phyloP scores from a whole-genome alignment of 2,329 filamentous ascomycete species.

The Alternaria sp. region DNA sequence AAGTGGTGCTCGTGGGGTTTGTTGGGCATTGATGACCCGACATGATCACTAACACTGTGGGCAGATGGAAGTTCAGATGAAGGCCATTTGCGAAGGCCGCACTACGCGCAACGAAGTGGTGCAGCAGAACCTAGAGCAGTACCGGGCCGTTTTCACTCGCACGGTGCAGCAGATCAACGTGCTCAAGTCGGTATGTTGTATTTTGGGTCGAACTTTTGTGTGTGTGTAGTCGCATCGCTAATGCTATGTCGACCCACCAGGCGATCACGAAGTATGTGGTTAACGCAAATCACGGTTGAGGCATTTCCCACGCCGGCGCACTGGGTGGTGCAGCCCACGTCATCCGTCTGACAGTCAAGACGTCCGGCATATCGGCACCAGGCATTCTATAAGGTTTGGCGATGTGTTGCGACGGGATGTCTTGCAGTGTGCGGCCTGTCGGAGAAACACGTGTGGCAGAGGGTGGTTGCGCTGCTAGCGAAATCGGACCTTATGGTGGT shows the following conservation, averaged over 20 bases:
- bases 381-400: constrained; percentile 1
- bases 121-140: constrained; percentile 84
- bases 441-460: constrained; percentile 22
- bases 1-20: constrained; percentile 26
- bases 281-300: constrained; percentile 49
- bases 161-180: constrained; percentile 77
- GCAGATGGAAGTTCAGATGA: constrained; percentile 94
- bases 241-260: constrained; percentile 30
- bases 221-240: constrained; percentile 31
- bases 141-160: constrained; percentile 84
- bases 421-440: constrained; percentile 14
- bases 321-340: constrained; percentile 10
- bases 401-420: constrained; percentile 16
- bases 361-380: not conserved
- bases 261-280: constrained; percentile 53
- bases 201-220: constrained; percentile 11
- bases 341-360: constrained; percentile 2
- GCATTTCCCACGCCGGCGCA: constrained; percentile 36
- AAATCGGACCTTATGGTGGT: constrained; percentile 37
- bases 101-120: constrained; percentile 79
- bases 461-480: constrained; percentile 29
- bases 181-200: constrained; percentile 60
- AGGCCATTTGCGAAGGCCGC: constrained; percentile 90
- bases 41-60: constrained; percentile 21
- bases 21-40: constrained; percentile 8